phyloP scores from a whole-genome alignment of 208 protist species.

The Trypanosoma melophagium region DNA sequence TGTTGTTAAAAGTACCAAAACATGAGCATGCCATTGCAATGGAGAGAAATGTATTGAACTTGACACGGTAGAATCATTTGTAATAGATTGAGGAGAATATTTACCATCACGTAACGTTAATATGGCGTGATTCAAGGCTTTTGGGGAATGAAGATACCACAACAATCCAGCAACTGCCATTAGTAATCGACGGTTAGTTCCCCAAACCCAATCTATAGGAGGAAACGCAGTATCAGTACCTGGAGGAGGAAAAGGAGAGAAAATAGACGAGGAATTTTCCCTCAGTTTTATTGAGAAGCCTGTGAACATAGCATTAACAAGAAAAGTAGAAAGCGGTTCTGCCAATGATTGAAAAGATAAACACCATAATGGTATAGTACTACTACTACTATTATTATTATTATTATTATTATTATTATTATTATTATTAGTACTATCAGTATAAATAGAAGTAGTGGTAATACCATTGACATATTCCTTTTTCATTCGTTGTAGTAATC shows the following conservation, averaged over 20 bases:
- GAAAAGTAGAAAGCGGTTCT: not conserved
- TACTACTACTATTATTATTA: no score
- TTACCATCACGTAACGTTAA: not conserved
- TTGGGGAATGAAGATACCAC: slow-evolving; percentile 11
- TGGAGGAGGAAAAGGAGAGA: no score
- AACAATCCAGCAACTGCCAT: not conserved
- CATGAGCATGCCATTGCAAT: not conserved
- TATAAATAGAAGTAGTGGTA: not conserved
- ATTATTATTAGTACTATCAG: no score
- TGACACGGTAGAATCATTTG: not conserved
- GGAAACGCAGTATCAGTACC: no score
- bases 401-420: no score
- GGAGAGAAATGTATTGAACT: no score
- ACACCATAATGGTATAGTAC: no score
- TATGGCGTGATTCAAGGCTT: not conserved
- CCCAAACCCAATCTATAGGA: no score
- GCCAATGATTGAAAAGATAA: not conserved
- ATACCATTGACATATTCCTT: not conserved
- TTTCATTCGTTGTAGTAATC: not conserved
- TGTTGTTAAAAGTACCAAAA: not conserved
- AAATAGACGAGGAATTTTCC: not conserved
- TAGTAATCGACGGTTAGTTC: not conserved
- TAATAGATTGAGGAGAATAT: not conserved
- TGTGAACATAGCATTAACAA: not conserved
- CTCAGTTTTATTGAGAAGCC: not conserved